A percentile compares a stretch with the other conserved stretches of the same genome.
Conservation (phyloP, 73 alveolate species). For the Symbiodinium pilosum region DNA sequence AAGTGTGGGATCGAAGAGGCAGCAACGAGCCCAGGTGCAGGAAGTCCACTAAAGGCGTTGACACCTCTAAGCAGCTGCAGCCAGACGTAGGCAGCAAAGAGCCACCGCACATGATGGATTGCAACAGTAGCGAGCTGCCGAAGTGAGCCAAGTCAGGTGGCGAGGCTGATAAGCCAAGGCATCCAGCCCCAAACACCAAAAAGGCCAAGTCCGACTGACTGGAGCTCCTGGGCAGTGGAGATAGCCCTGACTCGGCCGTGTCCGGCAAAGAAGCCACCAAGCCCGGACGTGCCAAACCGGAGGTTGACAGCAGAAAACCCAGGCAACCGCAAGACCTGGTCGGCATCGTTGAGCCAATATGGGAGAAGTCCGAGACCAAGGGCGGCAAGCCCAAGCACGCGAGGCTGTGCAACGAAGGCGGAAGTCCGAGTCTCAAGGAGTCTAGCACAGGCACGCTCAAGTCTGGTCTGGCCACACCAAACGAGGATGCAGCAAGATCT, state of each 20-base stretch:
- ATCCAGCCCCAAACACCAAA: conserved; percentile 22
- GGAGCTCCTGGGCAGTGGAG: neutral
- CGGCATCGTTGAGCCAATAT: neutral
- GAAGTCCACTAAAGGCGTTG: neutral
- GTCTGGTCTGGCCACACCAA: neutral
- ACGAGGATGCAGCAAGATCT: neutral
- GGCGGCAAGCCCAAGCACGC: neutral
- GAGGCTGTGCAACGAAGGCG: neutral
- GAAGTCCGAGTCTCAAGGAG: neutral
- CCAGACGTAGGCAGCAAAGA: neutral
- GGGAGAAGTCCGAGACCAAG: neutral
- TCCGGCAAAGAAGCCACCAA: neutral
- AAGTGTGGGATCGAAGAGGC: neutral
- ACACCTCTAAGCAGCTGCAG: neutral
- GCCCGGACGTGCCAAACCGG: neutral
- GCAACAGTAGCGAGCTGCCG: neutral
- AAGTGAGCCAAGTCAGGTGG: neutral
- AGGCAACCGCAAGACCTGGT: neutral
- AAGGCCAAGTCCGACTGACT: neutral
- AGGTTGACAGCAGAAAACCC: neutral
- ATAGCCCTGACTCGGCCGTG: neutral
- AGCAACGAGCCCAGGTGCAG: neutral
- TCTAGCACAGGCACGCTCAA: neutral
- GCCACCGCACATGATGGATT: neutral
- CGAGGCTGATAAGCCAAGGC: neutral